A percentile compares a stretch with the other conserved stretches of the same genome.
These are phyloP conservation scores for Aspergillus pseudoterreus DNA, from an alignment of 2,329 filamentous ascomycete species.

Conservation along the genomic window DNA sequence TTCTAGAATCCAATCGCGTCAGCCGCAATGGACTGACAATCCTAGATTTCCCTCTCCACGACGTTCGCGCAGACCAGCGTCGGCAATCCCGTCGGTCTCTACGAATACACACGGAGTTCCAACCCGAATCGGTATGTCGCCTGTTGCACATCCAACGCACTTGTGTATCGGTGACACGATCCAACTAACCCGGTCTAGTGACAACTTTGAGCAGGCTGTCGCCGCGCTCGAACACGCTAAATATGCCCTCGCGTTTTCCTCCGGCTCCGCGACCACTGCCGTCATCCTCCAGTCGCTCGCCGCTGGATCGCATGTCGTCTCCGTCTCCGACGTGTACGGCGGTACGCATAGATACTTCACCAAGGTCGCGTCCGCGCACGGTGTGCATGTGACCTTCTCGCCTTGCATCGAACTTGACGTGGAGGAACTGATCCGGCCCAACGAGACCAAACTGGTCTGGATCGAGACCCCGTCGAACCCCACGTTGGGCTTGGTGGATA, in stretches of 20 bases:
- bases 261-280: conserved; percentile 89
- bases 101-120: conserved; percentile 89
- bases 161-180: not conserved
- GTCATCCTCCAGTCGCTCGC: conserved; percentile 90
- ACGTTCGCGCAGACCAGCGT: conserved; percentile 91
- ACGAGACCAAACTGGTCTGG: conserved; percentile 90
- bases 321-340: conserved; percentile 95
- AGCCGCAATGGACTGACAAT: conserved; percentile 9
- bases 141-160: too few relatives aligned
- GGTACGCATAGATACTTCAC: conserved; percentile 99
- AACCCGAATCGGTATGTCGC: conserved; percentile 74
- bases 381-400: conserved; percentile 91
- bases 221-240: conserved; percentile 89
- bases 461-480: conserved; percentile 96
- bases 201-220: conserved; percentile 89
- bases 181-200: conserved; percentile 43
- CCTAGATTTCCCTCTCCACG: conserved; percentile 83
- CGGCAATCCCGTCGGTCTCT: conserved; percentile 79
- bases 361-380: conserved; percentile 90
- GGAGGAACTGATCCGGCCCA: conserved; percentile 71
- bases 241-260: conserved; percentile 90
- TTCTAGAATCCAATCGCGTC: not conserved
- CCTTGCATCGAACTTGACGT: conserved; percentile 89
- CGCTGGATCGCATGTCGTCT: conserved; percentile 87
- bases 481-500: conserved; percentile 88